Evolutionary conservation across 192 early-diverging fungal species (phyloP), one percentile per base, ranked within the genome.

Genomic region (Rhizoclosmatium globosum): DNA sequence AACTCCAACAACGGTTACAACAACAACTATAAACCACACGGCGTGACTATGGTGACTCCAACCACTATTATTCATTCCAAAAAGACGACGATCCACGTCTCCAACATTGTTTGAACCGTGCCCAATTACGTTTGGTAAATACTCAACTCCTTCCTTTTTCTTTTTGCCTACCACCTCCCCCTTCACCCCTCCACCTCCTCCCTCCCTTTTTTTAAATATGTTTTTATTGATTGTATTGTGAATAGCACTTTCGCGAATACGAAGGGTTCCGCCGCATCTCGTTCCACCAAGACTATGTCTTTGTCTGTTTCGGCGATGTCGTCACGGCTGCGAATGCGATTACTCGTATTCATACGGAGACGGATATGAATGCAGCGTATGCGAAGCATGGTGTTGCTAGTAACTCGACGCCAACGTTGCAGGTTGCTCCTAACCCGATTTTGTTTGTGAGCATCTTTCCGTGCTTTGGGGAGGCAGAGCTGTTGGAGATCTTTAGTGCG

Each of bases 311-410:
- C 56, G 78, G 78, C 15, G 70, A 82, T 50, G 47, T 83, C 15
- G 64, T 71, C 42, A 75, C 50, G 38, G 69, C 84, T 31, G 83
- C 84, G 21, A 21, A 77, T 17, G 84, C 84, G 41, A 85, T 85
- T 58, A 82, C 81, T 47, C n/a, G 65, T 19, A 81, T 85, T 38
- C 84, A 85, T 59, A 65, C 47, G 31, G 48, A 77, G 66, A 87
- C 86, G 41, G 86, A 87, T 56, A 87, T 87, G 86, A 79, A 88
- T 31, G 86, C 86, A 13, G 85, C 86, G 7, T 87, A 87, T 60
- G 86, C 86, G 3, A 87, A 87, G 50, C 81, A 87, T 68, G 82
- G 85, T 13, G 86, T 85, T 39, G 82, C 85, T 7, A 74, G 81
- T 31, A 74, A 86, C 43, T 82, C 78, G 6, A 81, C 83, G 23